Conservation (phyloP, 2,329 filamentous ascomycete species). For the Chaetothyriales sp. region DNA sequence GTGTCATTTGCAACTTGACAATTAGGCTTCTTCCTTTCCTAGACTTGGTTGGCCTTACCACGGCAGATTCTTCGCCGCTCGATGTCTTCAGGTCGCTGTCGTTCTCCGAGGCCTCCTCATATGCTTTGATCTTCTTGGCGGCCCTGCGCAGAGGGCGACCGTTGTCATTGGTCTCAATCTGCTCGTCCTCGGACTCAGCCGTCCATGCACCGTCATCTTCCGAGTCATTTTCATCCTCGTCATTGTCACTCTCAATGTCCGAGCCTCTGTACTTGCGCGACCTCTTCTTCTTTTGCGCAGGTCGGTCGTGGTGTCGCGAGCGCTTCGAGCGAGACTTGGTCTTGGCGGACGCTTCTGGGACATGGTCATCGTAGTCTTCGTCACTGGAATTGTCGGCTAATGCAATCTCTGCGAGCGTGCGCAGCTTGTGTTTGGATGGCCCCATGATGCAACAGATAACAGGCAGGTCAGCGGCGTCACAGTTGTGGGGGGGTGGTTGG, state of each 20-base stretch:
- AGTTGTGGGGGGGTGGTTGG: background rate
- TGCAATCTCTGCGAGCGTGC: slow-evolving; percentile 28
- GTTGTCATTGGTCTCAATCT: slow-evolving; percentile 39
- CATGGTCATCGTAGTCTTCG: slow-evolving; percentile 29
- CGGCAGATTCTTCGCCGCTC: slow-evolving; percentile 16
- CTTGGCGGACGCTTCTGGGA: slow-evolving; percentile 16
- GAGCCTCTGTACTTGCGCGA: slow-evolving; percentile 22
- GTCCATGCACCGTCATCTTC: slow-evolving; percentile 5
- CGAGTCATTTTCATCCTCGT: slow-evolving; percentile 31
- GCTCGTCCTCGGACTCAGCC: slow-evolving; percentile 21
- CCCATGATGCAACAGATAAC: background rate
- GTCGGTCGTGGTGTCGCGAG: slow-evolving; percentile 20
- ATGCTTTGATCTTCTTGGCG: slow-evolving; percentile 39
- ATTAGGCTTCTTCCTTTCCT: slow-evolving; percentile 8
- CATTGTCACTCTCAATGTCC: slow-evolving; percentile 34
- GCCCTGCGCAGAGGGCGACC: slow-evolving; percentile 41
- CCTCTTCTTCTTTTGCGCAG: slow-evolving; percentile 21
- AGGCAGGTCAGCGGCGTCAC: background rate
- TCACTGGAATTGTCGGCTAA: slow-evolving; percentile 31
- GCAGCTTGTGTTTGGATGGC: slow-evolving; percentile 18
- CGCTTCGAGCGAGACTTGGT: slow-evolving; percentile 22
- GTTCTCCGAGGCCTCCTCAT: slow-evolving; percentile 38
- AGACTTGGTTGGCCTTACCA: slow-evolving; percentile 11
- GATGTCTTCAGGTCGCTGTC: slow-evolving; percentile 16
- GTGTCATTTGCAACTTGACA: slow-evolving; percentile 10